Evolutionary conservation across 106 monocot species (phyloP), one percentile per base, ranked within the genome.

Genomic region (Amphibolis antarctica): DNA sequence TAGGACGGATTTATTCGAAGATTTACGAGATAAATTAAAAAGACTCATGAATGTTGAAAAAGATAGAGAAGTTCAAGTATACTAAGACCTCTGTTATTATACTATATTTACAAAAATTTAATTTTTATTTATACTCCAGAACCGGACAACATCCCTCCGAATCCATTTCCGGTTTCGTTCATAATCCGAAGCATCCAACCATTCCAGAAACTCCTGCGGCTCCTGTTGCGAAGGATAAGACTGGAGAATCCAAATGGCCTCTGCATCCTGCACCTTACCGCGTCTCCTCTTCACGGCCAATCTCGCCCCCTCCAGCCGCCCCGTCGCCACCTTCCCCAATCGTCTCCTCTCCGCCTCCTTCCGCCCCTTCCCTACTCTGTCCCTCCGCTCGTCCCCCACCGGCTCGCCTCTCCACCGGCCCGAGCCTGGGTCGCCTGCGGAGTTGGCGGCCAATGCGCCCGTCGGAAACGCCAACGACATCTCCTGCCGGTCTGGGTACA

Each of bases 401-500:
- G 18, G 9, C 19, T 31, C 47, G 27, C 50, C 52, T 14, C 31
- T 24, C 57, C 25, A 21, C 46, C 18, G 42, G 63, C 44, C 20
- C 21, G 9, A 23, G 22, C 11, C 14, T 1, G 18, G 27, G 36
- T 4, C 36, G 36, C 13, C 48, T n/a, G 27, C 57, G 1, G 46
- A 17, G 28, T 2, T 44, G 12, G 49, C 12, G 17, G 62, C 44
- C 7, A 25, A 67, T 13, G 69, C 83, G 28, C 70, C 64, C 0
- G 42, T 64, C 14, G 22, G 44, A 15, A 4, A 65, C 24, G 73
- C 64, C 0, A 66, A 64, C 28, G 60, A 73, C 51, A 60, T 72
- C 44, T 71, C 52, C 57, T 72, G 74, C 59, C 60, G 29, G 46
- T 78, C 80, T 11, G 77, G 82, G 0, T 86, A 86, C 71, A 86